phyloP scores from a whole-genome alignment of 495 filamentous ascomycete species.

The Lophium mytilinum region DNA sequence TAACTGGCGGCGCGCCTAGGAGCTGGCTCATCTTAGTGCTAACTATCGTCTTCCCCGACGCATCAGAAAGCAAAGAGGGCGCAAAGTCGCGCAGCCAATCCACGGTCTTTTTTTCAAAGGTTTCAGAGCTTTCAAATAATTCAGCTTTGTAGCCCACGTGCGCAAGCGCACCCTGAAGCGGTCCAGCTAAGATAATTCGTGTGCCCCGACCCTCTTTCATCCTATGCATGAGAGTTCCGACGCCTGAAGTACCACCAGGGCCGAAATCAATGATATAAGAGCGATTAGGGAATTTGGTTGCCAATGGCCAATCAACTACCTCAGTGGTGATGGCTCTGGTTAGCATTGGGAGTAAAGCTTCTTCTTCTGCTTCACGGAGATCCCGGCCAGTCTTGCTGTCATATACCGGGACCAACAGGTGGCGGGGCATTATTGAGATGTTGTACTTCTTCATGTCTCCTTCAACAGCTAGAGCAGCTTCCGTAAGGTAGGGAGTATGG shows the following conservation, averaged over 20 bases:
- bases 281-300: conserved; percentile 18
- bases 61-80: conserved; percentile 4
- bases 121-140: conserved; percentile 6
- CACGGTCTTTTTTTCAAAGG: conserved; percentile 19
- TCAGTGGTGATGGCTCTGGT: conserved; percentile 9
- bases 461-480: conserved; percentile 7
- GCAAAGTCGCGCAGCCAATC: conserved; percentile 24
- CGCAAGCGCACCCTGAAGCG: conserved; percentile 12
- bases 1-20: conserved; percentile 34
- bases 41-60: conserved; percentile 9
- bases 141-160: conserved; percentile 19
- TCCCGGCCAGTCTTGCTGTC: conserved; percentile 32
- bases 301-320: conserved; percentile 27
- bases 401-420: conserved; percentile 33
- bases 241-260: conserved; percentile 22
- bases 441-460: conserved; percentile 20
- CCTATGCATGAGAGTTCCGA: conserved; percentile 22
- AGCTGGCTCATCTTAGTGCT: conserved; percentile 35
- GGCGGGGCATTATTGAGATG: conserved; percentile 11
- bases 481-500: conserved; percentile 30
- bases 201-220: conserved; percentile 28
- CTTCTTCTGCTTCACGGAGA: conserved; percentile 17
- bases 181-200: conserved; percentile 21
- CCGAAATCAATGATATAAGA: conserved; percentile 29
- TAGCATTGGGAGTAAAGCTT: conserved; percentile 20